phyloP scores from a whole-genome alignment of 345 rosid species.

The Ailanthus altissimus region DNA sequence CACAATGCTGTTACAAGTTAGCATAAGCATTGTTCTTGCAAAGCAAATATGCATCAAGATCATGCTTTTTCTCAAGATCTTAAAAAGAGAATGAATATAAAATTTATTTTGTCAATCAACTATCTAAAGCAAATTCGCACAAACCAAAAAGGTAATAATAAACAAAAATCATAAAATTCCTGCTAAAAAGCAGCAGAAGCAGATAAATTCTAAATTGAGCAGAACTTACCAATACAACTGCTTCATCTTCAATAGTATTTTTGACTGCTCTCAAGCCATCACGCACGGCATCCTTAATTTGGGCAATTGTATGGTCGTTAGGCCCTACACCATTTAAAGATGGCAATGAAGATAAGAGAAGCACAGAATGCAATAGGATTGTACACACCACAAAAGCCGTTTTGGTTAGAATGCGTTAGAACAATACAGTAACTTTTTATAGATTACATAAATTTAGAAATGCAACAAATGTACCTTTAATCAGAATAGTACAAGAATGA shows the following conservation, averaged over 20 bases:
- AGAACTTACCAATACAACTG: constrained; percentile 72
- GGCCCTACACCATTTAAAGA: constrained; percentile 59
- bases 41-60: not conserved
- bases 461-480: constrained; percentile 60
- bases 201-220: not conserved
- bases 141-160: not conserved
- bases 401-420: not conserved
- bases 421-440: not conserved
- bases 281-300: constrained; percentile 96
- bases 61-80: not conserved
- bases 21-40: not conserved
- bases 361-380: not conserved
- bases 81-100: not conserved
- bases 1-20: not conserved
- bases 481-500: constrained; percentile 84
- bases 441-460: not conserved
- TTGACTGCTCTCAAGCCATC: constrained; percentile 97
- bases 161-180: not conserved
- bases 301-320: constrained; percentile 96
- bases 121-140: not conserved
- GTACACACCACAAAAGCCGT: not conserved
- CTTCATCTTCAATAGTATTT: constrained; percentile 94
- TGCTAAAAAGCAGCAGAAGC: not conserved
- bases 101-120: not conserved
- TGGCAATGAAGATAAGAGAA: not conserved